Evolutionary conservation across 2,329 filamentous ascomycete species (phyloP).

Genomic region (Achaetomium macrosporum): DNA sequence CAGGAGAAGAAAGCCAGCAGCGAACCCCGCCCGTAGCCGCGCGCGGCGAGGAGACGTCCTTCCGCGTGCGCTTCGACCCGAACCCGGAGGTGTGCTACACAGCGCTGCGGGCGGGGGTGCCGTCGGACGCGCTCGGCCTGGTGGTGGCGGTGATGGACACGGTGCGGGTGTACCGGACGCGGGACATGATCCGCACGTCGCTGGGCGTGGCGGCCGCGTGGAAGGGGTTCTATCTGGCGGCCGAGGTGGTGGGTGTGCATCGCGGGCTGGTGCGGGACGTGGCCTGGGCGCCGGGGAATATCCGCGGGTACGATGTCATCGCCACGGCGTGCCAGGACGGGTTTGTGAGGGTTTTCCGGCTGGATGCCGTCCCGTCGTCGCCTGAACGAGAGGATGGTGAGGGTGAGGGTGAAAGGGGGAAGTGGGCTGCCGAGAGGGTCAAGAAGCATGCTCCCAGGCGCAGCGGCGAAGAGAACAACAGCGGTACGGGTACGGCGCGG

Average conservation of each 20-base stretch:
- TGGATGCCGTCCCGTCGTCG: conserved; percentile 51
- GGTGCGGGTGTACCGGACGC: conserved; percentile 77
- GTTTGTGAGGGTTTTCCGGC: conserved; percentile 77
- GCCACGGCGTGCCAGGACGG: conserved; percentile 93
- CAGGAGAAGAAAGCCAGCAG: too few relatives aligned
- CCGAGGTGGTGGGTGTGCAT: conserved; percentile 61
- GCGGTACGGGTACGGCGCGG: neutral
- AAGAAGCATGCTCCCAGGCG: conserved; percentile 30
- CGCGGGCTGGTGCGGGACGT: conserved; percentile 77
- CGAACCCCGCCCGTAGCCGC: conserved; percentile 39
- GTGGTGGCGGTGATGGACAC: conserved; percentile 81
- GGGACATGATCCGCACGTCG: conserved; percentile 48
- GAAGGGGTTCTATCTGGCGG: conserved; percentile 81
- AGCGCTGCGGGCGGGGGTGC: conserved; percentile 73
- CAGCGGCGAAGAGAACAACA: neutral
- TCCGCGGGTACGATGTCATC: conserved; percentile 82
- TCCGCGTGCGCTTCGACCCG: conserved; percentile 82
- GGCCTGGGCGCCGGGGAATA: conserved; percentile 87
- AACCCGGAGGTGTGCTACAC: conserved; percentile 76
- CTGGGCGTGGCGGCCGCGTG: conserved; percentile 49
- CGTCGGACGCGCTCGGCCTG: conserved; percentile 70
- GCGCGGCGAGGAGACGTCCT: conserved; percentile 80
- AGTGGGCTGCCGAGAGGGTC: conserved; percentile 44
- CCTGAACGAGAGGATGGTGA: neutral
- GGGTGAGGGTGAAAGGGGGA: neutral